Evolutionary conservation across 2,329 filamentous ascomycete species (phyloP), one percentile per base, ranked within the genome.

Genomic region (Dactylellina leptospora): DNA sequence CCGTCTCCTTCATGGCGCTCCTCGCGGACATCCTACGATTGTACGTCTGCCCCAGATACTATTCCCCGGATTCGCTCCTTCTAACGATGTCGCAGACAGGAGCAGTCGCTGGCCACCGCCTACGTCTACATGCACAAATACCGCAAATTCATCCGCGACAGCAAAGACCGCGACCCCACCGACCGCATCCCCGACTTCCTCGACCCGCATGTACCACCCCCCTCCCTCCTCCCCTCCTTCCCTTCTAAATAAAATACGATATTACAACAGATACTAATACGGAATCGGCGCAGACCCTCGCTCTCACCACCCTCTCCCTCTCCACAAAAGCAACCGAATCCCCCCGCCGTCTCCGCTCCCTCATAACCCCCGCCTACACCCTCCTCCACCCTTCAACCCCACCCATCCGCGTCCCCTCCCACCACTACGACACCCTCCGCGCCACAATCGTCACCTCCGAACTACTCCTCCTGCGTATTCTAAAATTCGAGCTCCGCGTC

Each of bases 41-140:
- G 74, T 77, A 73, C 22, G 64, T 40, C 5, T 2, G 18, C 30
- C 30, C 30, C 28, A 33, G 6, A 1, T 40, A n/a, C 4, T 40
- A 40, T 16, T 40, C 1, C 13, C 18, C 1, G 28, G 36, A 16
- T n/a, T 13, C 33, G 8, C 18, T 40, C 13, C 36, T n/a, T 40
- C n/a, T n/a, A n/a, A n/a, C n/a, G n/a, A n/a, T n/a, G n/a, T n/a
- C n/a, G 8, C 42, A 73, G 68, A 44, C 59, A 66, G 16, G 75
- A 78, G 28, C 77, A 79, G 74, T 76, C 78, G 13, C 72, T 80
- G 8, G 76, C 77, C 16, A 78, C 79, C 76, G 74, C 77, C 18
- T 79, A 78, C 59, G 73, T 79, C 44, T 79, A 79, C 69, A 71
- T 78, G 38, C 77, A 79, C 71, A 77, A 75, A 68, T 80, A 79